A percentile compares a stretch with the other conserved stretches of the same genome.
phyloP scores from a whole-genome alignment of 371 early-diverging fungal genomes.

The Dichotomocladium elegans region DNA sequence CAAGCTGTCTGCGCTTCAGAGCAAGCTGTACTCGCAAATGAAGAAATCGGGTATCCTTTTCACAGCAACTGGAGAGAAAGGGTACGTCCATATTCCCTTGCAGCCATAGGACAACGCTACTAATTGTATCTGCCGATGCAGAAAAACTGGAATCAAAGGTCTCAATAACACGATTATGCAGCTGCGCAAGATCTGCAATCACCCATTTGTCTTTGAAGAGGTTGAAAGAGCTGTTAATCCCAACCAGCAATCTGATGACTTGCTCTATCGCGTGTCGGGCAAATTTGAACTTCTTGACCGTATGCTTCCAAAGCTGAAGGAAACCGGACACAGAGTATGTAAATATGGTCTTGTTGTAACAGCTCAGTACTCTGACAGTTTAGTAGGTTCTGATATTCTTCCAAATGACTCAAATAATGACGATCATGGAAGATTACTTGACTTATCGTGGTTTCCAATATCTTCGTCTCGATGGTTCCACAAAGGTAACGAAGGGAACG shows the following conservation, averaged over 20 bases:
- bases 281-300: constrained; percentile 98
- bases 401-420: constrained; percentile 99
- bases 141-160: constrained; percentile 66
- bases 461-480: constrained; percentile 94
- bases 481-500: constrained; percentile 44
- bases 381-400: constrained; percentile 92
- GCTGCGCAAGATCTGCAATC: constrained; percentile 98
- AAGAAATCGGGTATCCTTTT: constrained; percentile 53
- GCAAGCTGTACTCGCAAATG: constrained; percentile 75
- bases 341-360: not conserved
- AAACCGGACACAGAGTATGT: constrained; percentile 77
- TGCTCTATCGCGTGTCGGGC: constrained; percentile 79
- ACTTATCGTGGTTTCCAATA: constrained; percentile 71
- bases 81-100: not conserved
- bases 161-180: constrained; percentile 98
- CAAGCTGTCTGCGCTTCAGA: constrained; percentile 81
- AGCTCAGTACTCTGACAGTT: not conserved
- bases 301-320: constrained; percentile 86
- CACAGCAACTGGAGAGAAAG: constrained; percentile 2
- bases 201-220: constrained; percentile 97
- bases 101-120: no score
- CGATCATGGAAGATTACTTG: constrained; percentile 95
- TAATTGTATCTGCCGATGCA: no score
- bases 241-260: constrained; percentile 41
- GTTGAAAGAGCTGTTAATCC: constrained; percentile 84